These are phyloP conservation scores for Aspergillus affinis DNA, from an alignment of 495 filamentous ascomycete species.

Conservation along the genomic window DNA sequence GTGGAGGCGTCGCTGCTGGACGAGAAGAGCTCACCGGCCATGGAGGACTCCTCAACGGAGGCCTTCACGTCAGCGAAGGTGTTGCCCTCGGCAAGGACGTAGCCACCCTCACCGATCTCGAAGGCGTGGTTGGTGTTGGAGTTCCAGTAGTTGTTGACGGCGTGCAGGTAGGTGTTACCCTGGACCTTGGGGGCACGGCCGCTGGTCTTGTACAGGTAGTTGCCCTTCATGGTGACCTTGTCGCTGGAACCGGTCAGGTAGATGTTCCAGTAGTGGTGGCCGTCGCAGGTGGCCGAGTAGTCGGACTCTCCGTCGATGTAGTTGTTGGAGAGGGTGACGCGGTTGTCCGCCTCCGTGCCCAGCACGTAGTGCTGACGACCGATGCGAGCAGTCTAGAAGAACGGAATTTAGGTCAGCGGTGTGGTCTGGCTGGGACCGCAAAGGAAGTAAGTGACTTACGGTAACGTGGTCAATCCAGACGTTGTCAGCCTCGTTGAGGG, in stretches of 20 bases:
- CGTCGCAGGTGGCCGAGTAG: conserved; percentile 45
- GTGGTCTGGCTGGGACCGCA: background rate
- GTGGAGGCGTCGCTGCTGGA: background rate
- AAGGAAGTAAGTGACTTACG: conserved; percentile 19
- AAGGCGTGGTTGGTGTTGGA: conserved; percentile 52
- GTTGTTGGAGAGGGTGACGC: conserved; percentile 48
- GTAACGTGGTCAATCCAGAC: conserved; percentile 53
- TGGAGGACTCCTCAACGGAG: conserved; percentile 22
- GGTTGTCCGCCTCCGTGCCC: conserved; percentile 38
- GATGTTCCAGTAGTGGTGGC: conserved; percentile 48
- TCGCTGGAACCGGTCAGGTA: conserved; percentile 43
- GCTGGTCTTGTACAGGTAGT: conserved; percentile 48
- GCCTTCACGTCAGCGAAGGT: conserved; percentile 49
- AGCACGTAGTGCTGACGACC: conserved; percentile 48
- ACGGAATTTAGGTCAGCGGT: background rate
- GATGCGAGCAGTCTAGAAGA: conserved; percentile 39
- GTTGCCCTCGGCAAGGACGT: conserved; percentile 54
- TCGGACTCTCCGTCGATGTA: conserved; percentile 41
- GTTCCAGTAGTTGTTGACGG: conserved; percentile 58
- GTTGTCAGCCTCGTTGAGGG: conserved; percentile 40
- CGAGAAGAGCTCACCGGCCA: conserved; percentile 34
- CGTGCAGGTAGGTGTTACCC: conserved; percentile 43
- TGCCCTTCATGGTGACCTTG: conserved; percentile 45
- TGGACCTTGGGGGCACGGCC: conserved; percentile 45
- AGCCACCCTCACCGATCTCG: conserved; percentile 47